Percentiles rank a stretch among this genome's conserved stretches.
Evolutionary conservation across 2,329 filamentous ascomycete species (phyloP).

Genomic region (Colletotrichum sp.): DNA sequence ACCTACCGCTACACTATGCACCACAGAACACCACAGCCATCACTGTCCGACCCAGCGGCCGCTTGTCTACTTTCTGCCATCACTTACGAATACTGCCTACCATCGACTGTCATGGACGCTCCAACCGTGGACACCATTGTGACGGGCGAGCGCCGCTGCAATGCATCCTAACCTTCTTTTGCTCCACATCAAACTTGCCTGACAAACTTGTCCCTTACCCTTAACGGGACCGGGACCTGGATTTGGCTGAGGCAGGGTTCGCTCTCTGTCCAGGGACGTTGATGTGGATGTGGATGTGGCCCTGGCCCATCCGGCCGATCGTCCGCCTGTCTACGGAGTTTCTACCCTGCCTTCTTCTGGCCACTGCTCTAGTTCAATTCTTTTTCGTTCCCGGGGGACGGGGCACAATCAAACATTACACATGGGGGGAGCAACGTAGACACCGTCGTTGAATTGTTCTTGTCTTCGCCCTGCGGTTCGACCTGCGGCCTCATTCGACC

Average conservation of each 20-base stretch:
- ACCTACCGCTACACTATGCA: neutral
- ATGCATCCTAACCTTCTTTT: neutral
- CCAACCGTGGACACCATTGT: neutral
- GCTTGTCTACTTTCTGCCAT: neutral
- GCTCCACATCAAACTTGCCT: neutral
- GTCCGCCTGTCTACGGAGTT: neutral
- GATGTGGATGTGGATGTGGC: slow-evolving; percentile 1
- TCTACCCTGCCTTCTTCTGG: neutral
- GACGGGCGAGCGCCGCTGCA: neutral
- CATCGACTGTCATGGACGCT: neutral
- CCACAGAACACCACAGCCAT: neutral
- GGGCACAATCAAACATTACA: neutral
- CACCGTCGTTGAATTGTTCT: neutral
- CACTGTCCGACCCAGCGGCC: neutral
- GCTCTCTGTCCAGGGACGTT: slow-evolving; percentile 1
- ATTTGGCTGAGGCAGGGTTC: slow-evolving; percentile 5
- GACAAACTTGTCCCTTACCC: neutral
- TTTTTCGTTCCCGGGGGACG: neutral
- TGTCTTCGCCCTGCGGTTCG: neutral
- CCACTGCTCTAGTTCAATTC: neutral
- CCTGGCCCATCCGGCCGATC: neutral
- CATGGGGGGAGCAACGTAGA: neutral
- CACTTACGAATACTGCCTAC: neutral
- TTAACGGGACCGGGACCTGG: neutral
- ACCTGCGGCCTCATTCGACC: neutral